Base-by-base conservation (phyloP, 306 rosid species). In the Erythrophleum fordii region DNA sequence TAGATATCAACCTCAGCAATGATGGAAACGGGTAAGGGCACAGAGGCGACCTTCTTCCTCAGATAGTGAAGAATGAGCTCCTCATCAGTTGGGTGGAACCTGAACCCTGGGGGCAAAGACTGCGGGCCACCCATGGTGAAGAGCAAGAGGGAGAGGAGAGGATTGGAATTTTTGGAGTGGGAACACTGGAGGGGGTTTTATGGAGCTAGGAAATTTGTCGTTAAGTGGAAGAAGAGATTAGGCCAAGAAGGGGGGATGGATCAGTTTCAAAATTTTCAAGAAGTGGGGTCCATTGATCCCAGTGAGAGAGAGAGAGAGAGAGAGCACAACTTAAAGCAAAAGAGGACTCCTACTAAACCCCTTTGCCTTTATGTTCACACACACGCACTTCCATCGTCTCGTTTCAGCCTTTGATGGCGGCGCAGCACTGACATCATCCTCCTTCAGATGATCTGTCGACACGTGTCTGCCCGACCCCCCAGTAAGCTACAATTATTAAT, bases 1-100 rank as follows among this genome's bases (percentile, higher is more conserved):
- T 88, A 88, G 80, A 88, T 88, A 81, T 88, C 89, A 70, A 88
- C 91, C 68, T 88, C 91, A 1, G 91, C 91, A 67, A 88, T 88
- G 77, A 88, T 85, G 83, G 91, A 85, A 79, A 85, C 91, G 0
- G 89, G 89, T 4, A 88, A 58, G 37, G 91, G 91, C 10, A 82
- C 45, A 20, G 91, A 88, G 11, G 89, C 91, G 2, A 85, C 64
- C 23, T 71, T 88, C 75, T 85, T 88, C 0, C 78, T 71, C 5
- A 88, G 87, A 25, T 88, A 88, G 82, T 88, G 91, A 72, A 85
- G 87, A 68, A 88, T 78, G 86, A 88, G 89, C 34, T 88, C 91
- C 14, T 82, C 89, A 59, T 88, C 91, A 6, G 91, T 88, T 25
- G 91, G 91, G 83, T 88, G 91, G 76, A 88, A 88, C 84, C 91